Conservation (phyloP, 2,329 filamentous ascomycete genomes). For the Diaporthe nobilis region DNA sequence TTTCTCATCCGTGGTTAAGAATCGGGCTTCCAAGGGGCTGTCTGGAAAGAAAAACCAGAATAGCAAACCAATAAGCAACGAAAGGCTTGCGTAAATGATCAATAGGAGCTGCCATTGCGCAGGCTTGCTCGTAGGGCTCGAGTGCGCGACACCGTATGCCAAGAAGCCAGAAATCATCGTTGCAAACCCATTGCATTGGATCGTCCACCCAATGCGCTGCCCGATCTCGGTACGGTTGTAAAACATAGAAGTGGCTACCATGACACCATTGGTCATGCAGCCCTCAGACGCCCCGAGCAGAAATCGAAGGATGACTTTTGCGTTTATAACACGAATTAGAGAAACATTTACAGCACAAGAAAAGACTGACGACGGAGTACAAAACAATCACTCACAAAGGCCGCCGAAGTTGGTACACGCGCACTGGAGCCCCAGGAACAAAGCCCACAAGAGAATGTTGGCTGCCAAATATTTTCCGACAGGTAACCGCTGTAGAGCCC, state of each 20-base stretch:
- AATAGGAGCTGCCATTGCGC: constrained; percentile 11
- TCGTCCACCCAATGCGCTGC: constrained; percentile 16
- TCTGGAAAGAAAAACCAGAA: constrained; percentile 13
- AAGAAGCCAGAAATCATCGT: constrained; percentile 3
- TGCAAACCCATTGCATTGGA: constrained; percentile 3
- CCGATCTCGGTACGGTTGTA: constrained; percentile 28
- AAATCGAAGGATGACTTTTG: background rate
- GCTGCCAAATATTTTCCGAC: constrained; percentile 11
- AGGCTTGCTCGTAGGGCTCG: background rate
- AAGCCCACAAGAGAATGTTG: constrained; percentile 12
- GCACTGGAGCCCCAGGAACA: constrained; percentile 3
- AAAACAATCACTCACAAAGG: background rate
- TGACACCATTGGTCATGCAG: constrained; percentile 24
- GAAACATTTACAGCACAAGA: rapidly evolving
- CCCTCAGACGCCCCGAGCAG: constrained; percentile 8
- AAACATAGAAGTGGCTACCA: constrained; percentile 23
- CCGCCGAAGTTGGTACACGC: constrained; percentile 15
- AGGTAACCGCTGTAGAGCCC: background rate
- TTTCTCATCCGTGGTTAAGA: constrained; percentile 24
- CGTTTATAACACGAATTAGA: background rate
- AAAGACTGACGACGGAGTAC: too few species aligned
- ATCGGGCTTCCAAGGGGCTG: constrained; percentile 8
- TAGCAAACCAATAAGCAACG: background rate
- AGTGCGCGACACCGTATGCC: constrained; percentile 12
- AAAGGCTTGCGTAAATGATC: background rate